These are phyloP conservation scores for Raffaelea ambrosiae DNA, from an alignment of 2,329 filamentous ascomycete species.

Conservation along the genomic window DNA sequence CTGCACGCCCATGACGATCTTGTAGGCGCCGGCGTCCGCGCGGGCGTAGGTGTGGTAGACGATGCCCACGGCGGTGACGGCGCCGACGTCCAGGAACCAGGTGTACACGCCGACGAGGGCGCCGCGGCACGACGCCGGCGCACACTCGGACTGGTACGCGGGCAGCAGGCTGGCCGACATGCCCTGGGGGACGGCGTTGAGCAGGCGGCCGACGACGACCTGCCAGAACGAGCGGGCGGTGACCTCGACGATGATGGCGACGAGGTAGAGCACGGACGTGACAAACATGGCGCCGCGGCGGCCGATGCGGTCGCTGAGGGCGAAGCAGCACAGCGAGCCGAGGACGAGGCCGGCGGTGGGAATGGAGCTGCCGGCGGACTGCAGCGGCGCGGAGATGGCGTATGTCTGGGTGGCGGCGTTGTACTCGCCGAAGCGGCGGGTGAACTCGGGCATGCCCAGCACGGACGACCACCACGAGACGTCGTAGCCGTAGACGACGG, in stretches of 20 bases:
- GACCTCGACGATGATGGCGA: constrained; percentile 3
- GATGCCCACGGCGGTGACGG: constrained; percentile 4
- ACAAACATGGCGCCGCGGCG: constrained; percentile 4
- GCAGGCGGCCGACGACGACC: constrained; percentile 2
- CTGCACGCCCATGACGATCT: constrained; percentile 6
- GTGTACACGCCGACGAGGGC: constrained; percentile 4
- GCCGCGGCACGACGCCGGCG: constrained; percentile 2
- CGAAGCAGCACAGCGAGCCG: constrained; percentile 1
- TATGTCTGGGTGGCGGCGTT: not conserved
- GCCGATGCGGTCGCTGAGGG: constrained; percentile 5
- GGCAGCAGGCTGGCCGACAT: constrained; percentile 6
- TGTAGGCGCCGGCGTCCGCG: constrained; percentile 3
- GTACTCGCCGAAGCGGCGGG: constrained; percentile 3
- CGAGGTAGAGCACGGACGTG: constrained; percentile 4
- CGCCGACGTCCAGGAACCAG: constrained; percentile 4
- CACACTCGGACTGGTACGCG: constrained; percentile 5
- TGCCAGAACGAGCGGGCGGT: constrained; percentile 5
- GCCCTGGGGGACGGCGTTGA: constrained; percentile 6
- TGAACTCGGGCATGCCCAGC: constrained; percentile 5
- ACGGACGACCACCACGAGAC: constrained; percentile 6
- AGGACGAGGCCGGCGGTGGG: constrained; percentile 3
- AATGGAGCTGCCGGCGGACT: constrained; percentile 3
- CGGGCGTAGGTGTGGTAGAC: constrained; percentile 2
- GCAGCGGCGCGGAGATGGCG: constrained; percentile 2
- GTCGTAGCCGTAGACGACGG: constrained; percentile 5